phyloP scores from a whole-genome alignment of 2,329 filamentous ascomycete species.

The Epichloe brachyelytri region DNA sequence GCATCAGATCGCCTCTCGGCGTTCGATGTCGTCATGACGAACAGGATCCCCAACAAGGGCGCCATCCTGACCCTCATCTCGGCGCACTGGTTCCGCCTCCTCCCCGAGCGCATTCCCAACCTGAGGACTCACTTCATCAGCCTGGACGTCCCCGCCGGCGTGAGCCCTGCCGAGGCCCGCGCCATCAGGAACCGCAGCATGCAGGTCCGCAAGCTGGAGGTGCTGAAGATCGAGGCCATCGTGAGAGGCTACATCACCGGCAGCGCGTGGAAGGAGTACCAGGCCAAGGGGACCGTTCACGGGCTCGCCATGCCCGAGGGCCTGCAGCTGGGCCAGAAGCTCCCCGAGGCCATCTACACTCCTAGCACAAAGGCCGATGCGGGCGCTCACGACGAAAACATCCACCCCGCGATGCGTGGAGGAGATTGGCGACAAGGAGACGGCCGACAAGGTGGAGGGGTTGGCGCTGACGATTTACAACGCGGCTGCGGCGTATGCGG shows the following conservation, averaged over 20 bases:
- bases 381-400: conserved; percentile 76
- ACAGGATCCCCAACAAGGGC: conserved; percentile 45
- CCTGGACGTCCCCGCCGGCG: conserved; percentile 23
- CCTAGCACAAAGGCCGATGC: conserved; percentile 76
- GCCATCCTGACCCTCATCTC: conserved; percentile 32
- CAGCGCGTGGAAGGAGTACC: conserved; percentile 67
- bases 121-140: conserved; percentile 41
- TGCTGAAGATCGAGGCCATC: conserved; percentile 15
- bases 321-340: conserved; percentile 55
- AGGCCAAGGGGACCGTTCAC: conserved; percentile 63
- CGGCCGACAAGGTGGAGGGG: conserved; percentile 18
- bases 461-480: conserved; percentile 21
- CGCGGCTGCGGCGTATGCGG: conserved; percentile 47
- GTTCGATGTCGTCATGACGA: conserved; percentile 83
- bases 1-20: conserved; percentile 87
- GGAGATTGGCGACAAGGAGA: conserved; percentile 23
- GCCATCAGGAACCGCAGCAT: conserved; percentile 54
- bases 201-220: conserved; percentile 48
- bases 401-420: conserved; percentile 51
- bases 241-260: conserved; percentile 87
- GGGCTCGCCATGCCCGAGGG: conserved; percentile 57
- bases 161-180: conserved; percentile 30
- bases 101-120: conserved; percentile 29
- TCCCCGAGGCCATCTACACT: conserved; percentile 51
- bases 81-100: conserved; percentile 41